Base-by-base conservation (phyloP, 257 asterid species). In the Linderniella brevidens region DNA sequence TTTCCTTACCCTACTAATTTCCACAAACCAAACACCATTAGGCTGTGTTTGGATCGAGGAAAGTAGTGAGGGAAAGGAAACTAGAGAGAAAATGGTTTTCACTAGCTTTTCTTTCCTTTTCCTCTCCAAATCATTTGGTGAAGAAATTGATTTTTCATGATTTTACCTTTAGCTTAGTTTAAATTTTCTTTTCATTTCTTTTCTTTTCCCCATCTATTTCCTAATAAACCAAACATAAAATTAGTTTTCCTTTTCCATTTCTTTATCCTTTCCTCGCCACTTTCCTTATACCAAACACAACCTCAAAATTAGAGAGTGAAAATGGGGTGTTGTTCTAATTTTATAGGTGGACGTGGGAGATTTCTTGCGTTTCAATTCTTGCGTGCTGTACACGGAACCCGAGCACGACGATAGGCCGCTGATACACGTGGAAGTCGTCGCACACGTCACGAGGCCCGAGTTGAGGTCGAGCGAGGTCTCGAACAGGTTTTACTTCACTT, bases 301-400 rank as follows among this genome's bases (percentile, higher is more conserved):
- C n/a, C n/a, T n/a, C n/a, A n/a, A n/a, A n/a, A 25, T 25, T 25
- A 25, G 6, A 25, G 32, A 6, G 4, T 25, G 32, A 25, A 25
- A 3, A 6, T 2, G 32, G 32, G 4, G 32, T 3, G 32, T 2
- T n/a, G n/a, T n/a, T n/a, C n/a, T n/a, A n/a, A 46, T 52, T 32
- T 19, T 65, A 65, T 73, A 88, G 96, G 98, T 84, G 60, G 98
- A 88, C 69, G 96, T 88, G 49, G 98, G 98, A 55, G 86, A 88
- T 68, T 88, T 88, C 73, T 60, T 88, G 77, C 92, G 94, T 66
- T 68, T 88, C 64, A 88, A 72, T 41, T 78, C 96, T 8, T 88
- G 92, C 57, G 92, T 80, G 9, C 49, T 88, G 73, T 80, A 80
- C 63, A 84, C 98, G 19, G 96, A 88, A 53, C 54, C 59, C 37